Evolutionary conservation across 2,329 filamentous ascomycete species (phyloP), one percentile per base, ranked within the genome.

Genomic region (Sordariomycetes sp.): DNA sequence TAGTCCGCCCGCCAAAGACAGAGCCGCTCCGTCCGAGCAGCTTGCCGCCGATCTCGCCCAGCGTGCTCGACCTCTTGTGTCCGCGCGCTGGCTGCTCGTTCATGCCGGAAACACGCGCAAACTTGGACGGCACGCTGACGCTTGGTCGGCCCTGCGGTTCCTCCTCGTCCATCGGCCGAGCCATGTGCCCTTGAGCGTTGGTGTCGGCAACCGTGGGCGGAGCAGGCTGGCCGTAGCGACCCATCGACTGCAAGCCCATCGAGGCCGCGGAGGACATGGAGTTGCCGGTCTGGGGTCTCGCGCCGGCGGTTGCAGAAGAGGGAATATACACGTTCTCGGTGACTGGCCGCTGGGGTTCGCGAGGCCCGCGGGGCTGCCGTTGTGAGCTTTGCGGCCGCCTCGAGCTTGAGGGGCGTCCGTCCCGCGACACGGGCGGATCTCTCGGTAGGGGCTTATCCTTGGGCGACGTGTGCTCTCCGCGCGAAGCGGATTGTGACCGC

Each of bases 171-270:
- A 47, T 45, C 49, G 84, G 84, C 53, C 94, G 90, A 44, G 92
- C 84, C 48, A 96, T 86, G 42, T 83, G 83, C 42, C 87, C 90
- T 55, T 94, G 84, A 4, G 75, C 87, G 56, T 92, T 94, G 34
- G 87, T 92, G 46, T 83, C 81, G 32, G 87, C 87, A 39, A 95
- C 80, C 31, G 86, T 78, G 20, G 92, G 88, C 36, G 86, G 86
- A 30, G 80, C 80, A 32, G 90, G 92, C 57, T 93, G 86, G 43
- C 86, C 86, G 55, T 96, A 95, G 31, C 54, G 59, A 32, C 38
- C 84, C 82, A 54, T 83, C 72, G 76, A 44, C 51, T 62, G 52
- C 23, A 66, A 48, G 32, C 80, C 86, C 43, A 84, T 82, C 32
- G 92, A 72, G 55, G 52, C 68, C 26, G 66, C 68, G 15, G 81